phyloP scores from a whole-genome alignment of 805 yeast genomes.

The Candida glaebosa region DNA sequence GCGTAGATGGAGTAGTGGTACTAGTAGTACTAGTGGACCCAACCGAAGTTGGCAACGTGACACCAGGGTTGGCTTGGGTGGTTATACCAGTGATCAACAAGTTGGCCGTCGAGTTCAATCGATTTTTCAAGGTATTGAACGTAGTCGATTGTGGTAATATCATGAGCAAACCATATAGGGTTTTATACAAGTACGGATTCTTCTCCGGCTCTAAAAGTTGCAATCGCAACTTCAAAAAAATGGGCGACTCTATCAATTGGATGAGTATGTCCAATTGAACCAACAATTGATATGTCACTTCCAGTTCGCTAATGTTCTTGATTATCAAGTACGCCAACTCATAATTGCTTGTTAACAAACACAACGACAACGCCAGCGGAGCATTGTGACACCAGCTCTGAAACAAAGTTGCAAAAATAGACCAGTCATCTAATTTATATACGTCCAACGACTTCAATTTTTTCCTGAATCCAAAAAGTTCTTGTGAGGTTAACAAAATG shows the following conservation, averaged over 20 bases:
- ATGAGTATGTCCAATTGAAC: conserved; percentile 88
- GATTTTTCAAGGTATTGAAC: conserved; percentile 71
- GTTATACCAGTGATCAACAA: conserved; percentile 15
- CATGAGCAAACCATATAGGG: conserved; percentile 91
- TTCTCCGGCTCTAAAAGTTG: conserved; percentile 86
- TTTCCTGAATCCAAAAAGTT: conserved; percentile 64
- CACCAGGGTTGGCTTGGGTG: conserved; percentile 15
- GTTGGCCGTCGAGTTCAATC: conserved; percentile 41
- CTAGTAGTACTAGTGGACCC: conserved; percentile 14
- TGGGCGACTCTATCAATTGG: conserved; percentile 89
- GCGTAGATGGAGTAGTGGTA: conserved; percentile 13
- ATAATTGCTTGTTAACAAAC: conserved; percentile 83
- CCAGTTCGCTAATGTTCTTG: conserved; percentile 76
- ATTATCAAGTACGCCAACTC: conserved; percentile 83
- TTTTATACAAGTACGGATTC: conserved; percentile 77
- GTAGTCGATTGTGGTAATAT: conserved; percentile 91
- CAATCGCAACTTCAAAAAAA: conserved; percentile 78
- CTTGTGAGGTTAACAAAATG: conserved; percentile 82
- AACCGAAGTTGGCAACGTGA: conserved; percentile 11
- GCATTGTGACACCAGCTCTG: conserved; percentile 91
- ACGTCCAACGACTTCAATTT: conserved; percentile 56
- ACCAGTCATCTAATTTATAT: conserved; percentile 54
- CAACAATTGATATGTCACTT: conserved; percentile 71
- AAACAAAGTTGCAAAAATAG: conserved; percentile 71
- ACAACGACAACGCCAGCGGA: conserved; percentile 80